Evolutionary conservation across 768 basidiomycete genomes (phyloP).

Genomic region (Fomitopsis pulvina): DNA sequence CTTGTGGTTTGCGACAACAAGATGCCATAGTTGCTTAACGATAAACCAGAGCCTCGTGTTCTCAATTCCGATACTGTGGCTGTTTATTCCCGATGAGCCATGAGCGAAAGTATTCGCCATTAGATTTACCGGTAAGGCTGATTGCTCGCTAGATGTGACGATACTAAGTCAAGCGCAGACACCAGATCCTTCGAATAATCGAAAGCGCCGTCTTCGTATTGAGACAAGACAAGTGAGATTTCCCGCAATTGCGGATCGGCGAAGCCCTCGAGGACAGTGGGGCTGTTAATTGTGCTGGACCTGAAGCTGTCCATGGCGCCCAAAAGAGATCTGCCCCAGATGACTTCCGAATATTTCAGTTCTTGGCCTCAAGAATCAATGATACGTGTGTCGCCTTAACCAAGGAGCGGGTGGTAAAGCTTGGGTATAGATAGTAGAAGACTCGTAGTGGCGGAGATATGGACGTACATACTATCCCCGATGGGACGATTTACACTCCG

Average conservation of each 20-base stretch:
- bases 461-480: no score
- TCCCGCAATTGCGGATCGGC: slow-evolving; percentile 6
- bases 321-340: neutral
- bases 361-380: no score
- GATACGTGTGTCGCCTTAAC: no score
- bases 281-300: neutral
- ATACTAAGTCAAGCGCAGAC: slow-evolving; percentile 43
- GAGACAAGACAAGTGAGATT: slow-evolving; percentile 39
- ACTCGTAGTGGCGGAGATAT: no score
- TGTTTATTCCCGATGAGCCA: slow-evolving; percentile 13
- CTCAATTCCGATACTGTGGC: slow-evolving; percentile 27
- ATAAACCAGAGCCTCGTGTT: slow-evolving; percentile 47
- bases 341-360: neutral
- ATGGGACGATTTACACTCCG: no score
- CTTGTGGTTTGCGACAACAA: slow-evolving; percentile 19
- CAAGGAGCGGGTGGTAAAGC: no score
- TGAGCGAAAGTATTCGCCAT: neutral
- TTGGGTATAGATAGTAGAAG: no score
- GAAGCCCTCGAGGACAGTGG: neutral
- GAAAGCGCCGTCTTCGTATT: slow-evolving; percentile 28
- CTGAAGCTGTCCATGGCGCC: neutral
- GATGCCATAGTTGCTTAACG: slow-evolving; percentile 50
- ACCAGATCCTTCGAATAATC: slow-evolving; percentile 15
- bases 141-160: slow-evolving; percentile 45
- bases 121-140: slow-evolving; percentile 26